Percentiles rank a stretch among this genome's conserved stretches.
Conservation (phyloP, 2,329 filamentous ascomycete genomes). For the Diaporthe citriasiana region DNA sequence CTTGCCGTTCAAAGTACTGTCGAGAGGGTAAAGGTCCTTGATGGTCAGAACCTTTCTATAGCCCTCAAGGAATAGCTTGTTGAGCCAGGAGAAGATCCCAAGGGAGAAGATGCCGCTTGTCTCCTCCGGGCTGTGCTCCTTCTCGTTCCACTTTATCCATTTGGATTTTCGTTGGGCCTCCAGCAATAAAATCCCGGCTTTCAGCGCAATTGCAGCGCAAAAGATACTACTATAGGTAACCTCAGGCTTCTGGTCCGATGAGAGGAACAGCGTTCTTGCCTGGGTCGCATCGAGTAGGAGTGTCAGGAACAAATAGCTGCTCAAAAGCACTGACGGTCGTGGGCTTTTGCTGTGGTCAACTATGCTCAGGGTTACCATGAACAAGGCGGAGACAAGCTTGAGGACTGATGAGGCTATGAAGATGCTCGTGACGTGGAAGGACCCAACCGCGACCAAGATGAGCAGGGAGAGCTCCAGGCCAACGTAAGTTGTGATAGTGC, state of each 20-base stretch:
- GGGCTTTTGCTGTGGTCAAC: constrained; percentile 51
- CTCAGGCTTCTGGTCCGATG: constrained; percentile 38
- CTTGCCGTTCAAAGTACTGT: constrained; percentile 46
- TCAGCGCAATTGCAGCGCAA: constrained; percentile 46
- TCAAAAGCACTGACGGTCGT: constrained; percentile 60
- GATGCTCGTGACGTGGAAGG: constrained; percentile 19
- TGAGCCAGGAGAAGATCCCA: constrained; percentile 52
- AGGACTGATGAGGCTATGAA: constrained; percentile 47
- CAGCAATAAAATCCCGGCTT: constrained; percentile 53
- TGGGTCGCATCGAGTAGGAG: constrained; percentile 60
- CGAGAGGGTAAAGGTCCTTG: constrained; percentile 51
- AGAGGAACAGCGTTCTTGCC: constrained; percentile 59
- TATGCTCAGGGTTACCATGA: constrained; percentile 51
- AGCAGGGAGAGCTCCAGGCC: constrained; percentile 36
- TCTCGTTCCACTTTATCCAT: constrained; percentile 56
- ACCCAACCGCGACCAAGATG: background rate
- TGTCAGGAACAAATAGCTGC: constrained; percentile 57
- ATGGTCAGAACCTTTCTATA: constrained; percentile 51
- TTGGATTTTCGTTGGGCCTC: constrained; percentile 56
- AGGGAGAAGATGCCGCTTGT: constrained; percentile 50
- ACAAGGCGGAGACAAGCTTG: constrained; percentile 47
- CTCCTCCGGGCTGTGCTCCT: constrained; percentile 56
- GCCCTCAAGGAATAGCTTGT: constrained; percentile 49
- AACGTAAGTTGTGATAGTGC: constrained; percentile 15
- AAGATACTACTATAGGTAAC: constrained; percentile 41